Evolutionary conservation across 1,139 yeast species (phyloP), one percentile per base, ranked within the genome.

Genomic region (Geotrichum restrictum): DNA sequence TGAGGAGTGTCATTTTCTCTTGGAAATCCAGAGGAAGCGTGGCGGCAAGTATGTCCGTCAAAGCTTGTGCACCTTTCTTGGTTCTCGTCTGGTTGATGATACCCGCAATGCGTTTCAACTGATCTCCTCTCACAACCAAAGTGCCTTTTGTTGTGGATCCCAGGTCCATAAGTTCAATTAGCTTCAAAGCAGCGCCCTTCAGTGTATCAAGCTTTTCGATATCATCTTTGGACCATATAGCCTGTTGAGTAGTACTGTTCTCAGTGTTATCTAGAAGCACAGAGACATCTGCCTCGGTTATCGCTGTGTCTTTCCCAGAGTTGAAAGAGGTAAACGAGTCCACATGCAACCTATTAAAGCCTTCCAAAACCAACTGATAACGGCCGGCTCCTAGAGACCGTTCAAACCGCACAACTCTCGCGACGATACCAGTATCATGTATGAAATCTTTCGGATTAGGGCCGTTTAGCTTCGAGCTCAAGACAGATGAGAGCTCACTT

Each of bases 21-120:
- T 57, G 58, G 39, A 57, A 61, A 1, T 64, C 60, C 27, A 70
- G 59, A 11, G 74, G 74, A 40, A 72, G 60, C 16, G 70, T 62
- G n/a, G 72, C 63, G 10, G 65, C 65, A 44, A 70, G 58, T 34
- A 71, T 56, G 53, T 72, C 75, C 1, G 69, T 66, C 34, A 71
- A 52, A 45, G 61, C 58, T 2, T 67, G 64, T 3, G 74, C 68
- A 7, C 68, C 60, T 36, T 61, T 57, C 56, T 53, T 42, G 41
- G 53, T 47, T 53, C 57, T 33, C 3, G 57, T 33, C 8, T 45
- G 39, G 29, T 39, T 40, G 21, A 54, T 41, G 39, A 45, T 40
- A n/a, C 37, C 39, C 3, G 27, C 38, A 19, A 54, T 24, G n/a
- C 48, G 51, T 16, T 42, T 44, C 31, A 51, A 32, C 39, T 47